A percentile compares a stretch with the other conserved stretches of the same genome.
Evolutionary conservation across 2,329 filamentous ascomycete species (phyloP).

Genomic region (Botrytis squamosa): DNA sequence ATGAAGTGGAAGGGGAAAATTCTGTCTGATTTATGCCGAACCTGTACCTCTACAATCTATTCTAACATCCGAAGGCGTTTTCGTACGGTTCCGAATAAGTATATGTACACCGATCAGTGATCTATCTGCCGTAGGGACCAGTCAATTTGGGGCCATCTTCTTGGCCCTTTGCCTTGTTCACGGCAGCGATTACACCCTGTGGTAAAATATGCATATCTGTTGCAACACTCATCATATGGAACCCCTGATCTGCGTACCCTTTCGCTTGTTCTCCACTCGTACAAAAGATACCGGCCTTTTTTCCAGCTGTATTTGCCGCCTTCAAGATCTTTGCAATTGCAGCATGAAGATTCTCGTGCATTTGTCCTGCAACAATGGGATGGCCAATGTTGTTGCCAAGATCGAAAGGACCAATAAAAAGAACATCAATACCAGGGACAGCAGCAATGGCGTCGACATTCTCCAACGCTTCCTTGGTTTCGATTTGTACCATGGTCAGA

Average conservation of each 20-base stretch:
- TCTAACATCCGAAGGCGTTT: neutral
- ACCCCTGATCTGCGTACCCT: constrained; percentile 54
- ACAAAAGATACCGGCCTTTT: constrained; percentile 64
- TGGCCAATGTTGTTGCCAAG: constrained; percentile 61
- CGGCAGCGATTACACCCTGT: constrained; percentile 46
- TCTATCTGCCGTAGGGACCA: constrained; percentile 37
- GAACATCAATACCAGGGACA: constrained; percentile 58
- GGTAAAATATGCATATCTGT: constrained; percentile 56
- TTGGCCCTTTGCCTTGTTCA: constrained; percentile 49
- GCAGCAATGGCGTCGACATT: constrained; percentile 61
- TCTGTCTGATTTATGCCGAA: constrained; percentile 7
- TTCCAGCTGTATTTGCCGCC: constrained; percentile 60
- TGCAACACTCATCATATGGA: constrained; percentile 60
- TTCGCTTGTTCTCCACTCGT: constrained; percentile 56
- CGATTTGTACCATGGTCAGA: constrained; percentile 66
- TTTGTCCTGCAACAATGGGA: constrained; percentile 59
- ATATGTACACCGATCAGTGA: neutral
- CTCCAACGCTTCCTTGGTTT: constrained; percentile 62
- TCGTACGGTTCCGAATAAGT: neutral
- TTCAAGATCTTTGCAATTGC: constrained; percentile 58
- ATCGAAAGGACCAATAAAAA: constrained; percentile 67
- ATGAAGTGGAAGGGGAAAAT: constrained; percentile 43
- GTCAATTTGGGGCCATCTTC: constrained; percentile 32
- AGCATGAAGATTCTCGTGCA: constrained; percentile 56
- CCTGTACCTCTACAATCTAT: neutral